Base-by-base conservation (phyloP, 805 yeast genomes). In the Metschnikowia vanudenii region DNA sequence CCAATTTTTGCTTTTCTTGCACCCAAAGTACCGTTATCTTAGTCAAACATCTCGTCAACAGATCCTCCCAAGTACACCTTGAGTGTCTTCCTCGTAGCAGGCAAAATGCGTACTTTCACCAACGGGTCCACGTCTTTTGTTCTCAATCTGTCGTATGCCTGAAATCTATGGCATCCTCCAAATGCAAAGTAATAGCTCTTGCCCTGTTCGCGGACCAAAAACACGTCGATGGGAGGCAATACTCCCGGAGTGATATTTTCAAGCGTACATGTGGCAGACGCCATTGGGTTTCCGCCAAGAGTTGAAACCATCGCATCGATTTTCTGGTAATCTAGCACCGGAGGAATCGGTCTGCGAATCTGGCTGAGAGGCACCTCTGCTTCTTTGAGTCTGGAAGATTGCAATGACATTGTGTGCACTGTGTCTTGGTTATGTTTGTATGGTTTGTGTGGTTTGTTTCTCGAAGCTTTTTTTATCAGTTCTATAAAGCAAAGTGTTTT, bases 151-250 rank as follows among this genome's bases (percentile, higher is more conserved):
- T 88, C 94, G 60, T 89, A 89, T 0, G 96, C 96, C 62, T 88
- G 96, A 55, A 88, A 84, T 51, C 96, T 66, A 60, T 88, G 96
- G 60, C 96, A 88, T 0, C 96, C 96, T 6, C 96, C 96, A 65
- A 88, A 88, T 1, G 91, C 95, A 64, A 86, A 88, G 59, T 84
- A 88, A 61, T 75, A 76, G 31, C 65, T 73, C 40, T 78, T 66
- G 1, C 88, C 92, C 7, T 76, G 62, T 35, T 84, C 85, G 36
- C 83, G 71, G 2, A 88, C 86, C 31, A 75, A 74, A 51, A 88
- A 65, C 0, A 88, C 89, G 63, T 88, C 96, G 13, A 89, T 75
- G 1, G 96, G 92, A 2, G 96, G 96, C 32, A 88, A 65, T 53
- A 84, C 85, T 1, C 90, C 90, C 7, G 82, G 35, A 1, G 67